Conservation (phyloP, 2,329 filamentous ascomycete species). For the Fusarium tricinctum region DNA sequence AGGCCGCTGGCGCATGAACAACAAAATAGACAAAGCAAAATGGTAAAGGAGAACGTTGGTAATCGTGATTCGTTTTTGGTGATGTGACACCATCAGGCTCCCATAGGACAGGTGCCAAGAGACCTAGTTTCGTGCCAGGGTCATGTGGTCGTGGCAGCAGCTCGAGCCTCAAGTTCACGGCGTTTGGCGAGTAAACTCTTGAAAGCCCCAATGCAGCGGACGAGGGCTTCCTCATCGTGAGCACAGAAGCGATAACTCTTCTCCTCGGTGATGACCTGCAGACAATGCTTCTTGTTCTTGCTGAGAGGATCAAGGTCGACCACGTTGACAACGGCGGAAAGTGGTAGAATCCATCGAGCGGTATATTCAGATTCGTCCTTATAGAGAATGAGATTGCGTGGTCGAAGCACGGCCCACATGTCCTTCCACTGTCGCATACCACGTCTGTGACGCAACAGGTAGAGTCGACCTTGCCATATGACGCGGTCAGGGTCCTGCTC, state of each 20-base stretch:
- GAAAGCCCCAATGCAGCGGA: conserved; percentile 88
- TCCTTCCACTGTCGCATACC: conserved; percentile 95
- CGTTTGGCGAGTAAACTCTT: conserved; percentile 86
- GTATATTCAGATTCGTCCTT: conserved; percentile 94
- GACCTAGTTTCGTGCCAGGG: neutral
- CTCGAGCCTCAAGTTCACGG: conserved; percentile 71
- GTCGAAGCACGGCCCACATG: conserved; percentile 90
- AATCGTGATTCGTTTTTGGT: conserved; percentile 46
- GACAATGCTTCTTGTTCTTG: conserved; percentile 85
- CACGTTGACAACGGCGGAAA: conserved; percentile 85
- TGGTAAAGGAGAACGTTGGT: conserved; percentile 43
- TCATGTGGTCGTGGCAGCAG: conserved; percentile 48
- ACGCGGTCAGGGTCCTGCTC: conserved; percentile 85
- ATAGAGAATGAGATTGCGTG: conserved; percentile 88
- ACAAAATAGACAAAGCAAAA: conserved; percentile 32
- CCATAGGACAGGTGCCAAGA: neutral
- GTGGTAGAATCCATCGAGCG: conserved; percentile 83
- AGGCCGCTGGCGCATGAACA: conserved; percentile 26
- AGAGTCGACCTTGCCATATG: conserved; percentile 93
- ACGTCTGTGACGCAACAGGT: conserved; percentile 83
- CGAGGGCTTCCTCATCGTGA: conserved; percentile 82
- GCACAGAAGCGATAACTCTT: conserved; percentile 85
- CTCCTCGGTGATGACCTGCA: conserved; percentile 95
- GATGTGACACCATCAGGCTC: conserved; percentile 17
- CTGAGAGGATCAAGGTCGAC: conserved; percentile 93